Percentiles rank a stretch among this genome's conserved stretches.
These are phyloP conservation scores for Peltaster fructicola DNA, from an alignment of 2,329 filamentous ascomycete species.

Conservation along the genomic window DNA sequence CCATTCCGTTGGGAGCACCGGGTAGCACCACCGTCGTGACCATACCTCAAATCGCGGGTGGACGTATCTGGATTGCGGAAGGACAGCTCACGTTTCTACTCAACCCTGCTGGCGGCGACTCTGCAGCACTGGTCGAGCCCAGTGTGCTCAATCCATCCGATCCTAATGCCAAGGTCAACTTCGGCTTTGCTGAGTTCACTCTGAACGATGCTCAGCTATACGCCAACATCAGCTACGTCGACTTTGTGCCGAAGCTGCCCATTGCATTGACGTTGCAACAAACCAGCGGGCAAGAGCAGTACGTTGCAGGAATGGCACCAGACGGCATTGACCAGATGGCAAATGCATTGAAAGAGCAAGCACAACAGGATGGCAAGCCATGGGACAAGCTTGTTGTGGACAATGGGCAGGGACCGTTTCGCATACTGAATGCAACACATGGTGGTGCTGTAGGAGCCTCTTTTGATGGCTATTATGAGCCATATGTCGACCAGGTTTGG, in stretches of 20 bases:
- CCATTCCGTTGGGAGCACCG: conserved; percentile 18
- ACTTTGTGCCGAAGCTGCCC: conserved; percentile 23
- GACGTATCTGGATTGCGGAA: conserved; percentile 21
- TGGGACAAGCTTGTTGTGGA: conserved; percentile 46
- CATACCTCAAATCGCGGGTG: conserved; percentile 21
- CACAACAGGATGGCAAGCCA: conserved; percentile 35
- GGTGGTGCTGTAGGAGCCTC: conserved; percentile 29
- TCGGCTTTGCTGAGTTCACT: conserved; percentile 32
- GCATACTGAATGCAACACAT: conserved; percentile 30
- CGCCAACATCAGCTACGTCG: conserved; percentile 26
- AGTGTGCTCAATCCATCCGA: conserved; percentile 22
- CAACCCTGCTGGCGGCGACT: conserved; percentile 18
- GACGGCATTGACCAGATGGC: conserved; percentile 42
- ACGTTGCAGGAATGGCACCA: conserved; percentile 41
- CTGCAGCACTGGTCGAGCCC: conserved; percentile 21
- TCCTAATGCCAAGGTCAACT: conserved; percentile 27
- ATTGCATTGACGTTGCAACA: conserved; percentile 23
- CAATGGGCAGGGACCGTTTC: conserved; percentile 21
- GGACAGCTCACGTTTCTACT: conserved; percentile 19
- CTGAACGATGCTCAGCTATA: conserved; percentile 30
- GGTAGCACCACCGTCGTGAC: conserved; percentile 17
- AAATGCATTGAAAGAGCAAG: conserved; percentile 36
- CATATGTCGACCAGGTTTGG: conserved; percentile 37
- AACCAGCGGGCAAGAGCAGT: conserved; percentile 21
- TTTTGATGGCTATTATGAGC: conserved; percentile 37